A percentile compares a stretch with the other conserved stretches of the same genome.
phyloP scores from a whole-genome alignment of 768 basidiomycete species.

The Strobilomyces echinocephalus region DNA sequence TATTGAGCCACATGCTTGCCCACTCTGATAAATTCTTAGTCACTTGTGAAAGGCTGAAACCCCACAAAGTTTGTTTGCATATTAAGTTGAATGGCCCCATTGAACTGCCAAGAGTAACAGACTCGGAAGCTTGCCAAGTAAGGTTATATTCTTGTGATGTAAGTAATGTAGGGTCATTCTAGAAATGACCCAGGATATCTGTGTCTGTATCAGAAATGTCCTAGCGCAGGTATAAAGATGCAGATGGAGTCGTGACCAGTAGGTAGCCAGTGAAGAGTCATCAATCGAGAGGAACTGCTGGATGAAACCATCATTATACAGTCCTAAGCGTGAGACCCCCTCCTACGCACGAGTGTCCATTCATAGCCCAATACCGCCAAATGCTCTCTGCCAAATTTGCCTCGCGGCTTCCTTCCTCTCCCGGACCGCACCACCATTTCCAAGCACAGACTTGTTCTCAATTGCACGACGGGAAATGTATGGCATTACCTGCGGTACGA shows the following conservation, averaged over 20 bases:
- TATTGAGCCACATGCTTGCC: too few relatives aligned
- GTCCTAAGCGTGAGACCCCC: not conserved
- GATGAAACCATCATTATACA: not conserved
- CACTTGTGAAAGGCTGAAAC: too few relatives aligned
- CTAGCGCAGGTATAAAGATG: not conserved
- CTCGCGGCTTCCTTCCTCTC: slow-evolving; percentile 29
- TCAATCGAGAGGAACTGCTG: not conserved
- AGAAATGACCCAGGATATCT: not conserved
- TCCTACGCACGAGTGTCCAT: not conserved
- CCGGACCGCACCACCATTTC: slow-evolving; percentile 55
- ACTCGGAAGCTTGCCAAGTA: too few relatives aligned
- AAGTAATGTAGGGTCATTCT: not conserved
- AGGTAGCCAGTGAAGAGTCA: not conserved
- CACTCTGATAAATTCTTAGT: too few relatives aligned
- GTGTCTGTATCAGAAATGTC: not conserved
- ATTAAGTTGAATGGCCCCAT: too few relatives aligned
- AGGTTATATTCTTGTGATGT: not conserved
- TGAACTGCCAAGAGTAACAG: too few relatives aligned
- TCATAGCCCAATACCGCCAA: slow-evolving; percentile 26
- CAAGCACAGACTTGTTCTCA: slow-evolving; percentile 89
- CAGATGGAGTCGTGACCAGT: not conserved
- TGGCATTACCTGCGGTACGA: slow-evolving; percentile 66
- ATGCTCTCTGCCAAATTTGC: slow-evolving; percentile 29
- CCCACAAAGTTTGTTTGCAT: too few relatives aligned
- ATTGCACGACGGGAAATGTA: slow-evolving; percentile 84